Conservation (phyloP, 179 eudicot genomes). For the Beta corolliflora region DNA sequence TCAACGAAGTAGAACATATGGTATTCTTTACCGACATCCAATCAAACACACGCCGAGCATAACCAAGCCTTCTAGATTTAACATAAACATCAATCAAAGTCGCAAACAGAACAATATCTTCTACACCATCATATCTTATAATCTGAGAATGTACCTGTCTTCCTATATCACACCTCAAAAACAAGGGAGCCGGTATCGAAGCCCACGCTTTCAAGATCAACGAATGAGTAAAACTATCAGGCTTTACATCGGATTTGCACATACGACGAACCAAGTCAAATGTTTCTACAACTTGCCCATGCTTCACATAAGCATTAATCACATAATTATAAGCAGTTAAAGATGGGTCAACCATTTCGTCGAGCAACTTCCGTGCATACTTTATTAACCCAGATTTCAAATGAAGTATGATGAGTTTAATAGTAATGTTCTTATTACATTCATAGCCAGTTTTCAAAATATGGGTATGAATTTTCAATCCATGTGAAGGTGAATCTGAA, state of each 20-base stretch:
- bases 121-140: slow-evolving; percentile 40
- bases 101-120: slow-evolving; percentile 65
- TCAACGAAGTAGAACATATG: slow-evolving; percentile 81
- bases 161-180: slow-evolving; percentile 35
- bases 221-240: slow-evolving; percentile 79
- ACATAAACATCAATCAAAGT: slow-evolving; percentile 74
- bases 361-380: slow-evolving; percentile 70
- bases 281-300: slow-evolving; percentile 43
- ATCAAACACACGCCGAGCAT: slow-evolving; percentile 80
- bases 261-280: slow-evolving; percentile 54
- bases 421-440: slow-evolving; percentile 60
- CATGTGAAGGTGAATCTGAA: slow-evolving; percentile 67
- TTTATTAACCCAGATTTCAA: slow-evolving; percentile 50
- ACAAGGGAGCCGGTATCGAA: slow-evolving; percentile 28
- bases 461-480: slow-evolving; percentile 79
- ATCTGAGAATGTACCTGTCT: slow-evolving; percentile 78
- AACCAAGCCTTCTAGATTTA: slow-evolving; percentile 62
- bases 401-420: slow-evolving; percentile 68
- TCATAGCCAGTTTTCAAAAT: slow-evolving; percentile 66
- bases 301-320: slow-evolving; percentile 64
- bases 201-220: slow-evolving; percentile 76
- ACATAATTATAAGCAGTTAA: slow-evolving; percentile 74
- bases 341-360: slow-evolving; percentile 66
- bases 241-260: slow-evolving; percentile 41
- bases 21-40: slow-evolving; percentile 60